Evolutionary conservation across 2,329 filamentous ascomycete genomes (phyloP), one percentile per base, ranked within the genome.

Genomic region (Neoascochyta sp.): DNA sequence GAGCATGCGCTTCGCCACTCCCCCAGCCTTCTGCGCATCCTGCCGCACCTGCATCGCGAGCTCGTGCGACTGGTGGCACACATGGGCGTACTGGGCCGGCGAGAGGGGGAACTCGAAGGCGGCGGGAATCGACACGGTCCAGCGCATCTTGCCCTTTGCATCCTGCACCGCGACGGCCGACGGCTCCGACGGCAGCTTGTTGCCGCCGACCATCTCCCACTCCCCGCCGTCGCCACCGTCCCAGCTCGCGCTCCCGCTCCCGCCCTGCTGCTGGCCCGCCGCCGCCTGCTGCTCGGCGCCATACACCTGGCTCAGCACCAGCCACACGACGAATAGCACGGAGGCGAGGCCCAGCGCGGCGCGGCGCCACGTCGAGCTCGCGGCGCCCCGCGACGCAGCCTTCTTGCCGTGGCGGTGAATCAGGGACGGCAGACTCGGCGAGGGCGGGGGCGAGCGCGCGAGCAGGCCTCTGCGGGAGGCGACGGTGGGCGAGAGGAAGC

Each of bases 101-200:
- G 70, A 62, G 3, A 92, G 61, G 1, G 86, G 86, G 38, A 90
- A 90, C 3, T 70, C 67, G 24, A 73, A 68, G 34, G 71, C 72
- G 5, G 73, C 68, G 1, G 86, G 86, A 20, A 94, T 88, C 2
- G 78, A 87, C 8, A 93, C 75, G 0, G 86, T 92, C 87, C 87
- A 93, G 56, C 76, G 81, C 8, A 78, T 69, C 29, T 71, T 74
- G 3, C 82, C 83, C 24, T 70, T 68, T 15, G 68, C 65, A 61
- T 88, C 83, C 9, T 73, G 76, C 24, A 89, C 70, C 5, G 86
- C 72, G 12, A 92, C 71, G 0, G 85, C 83, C 0, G 81, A 83
- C 0, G 86, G 81, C 40, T 84, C 79, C 16, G 81, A 73, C 0
- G 85, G 84, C n/a, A 87, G 60, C 22, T 69, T 68, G 39, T 79